These are phyloP conservation scores for Pulveroboletus sp. DNA, from an alignment of 768 basidiomycete species.

Conservation along the genomic window DNA sequence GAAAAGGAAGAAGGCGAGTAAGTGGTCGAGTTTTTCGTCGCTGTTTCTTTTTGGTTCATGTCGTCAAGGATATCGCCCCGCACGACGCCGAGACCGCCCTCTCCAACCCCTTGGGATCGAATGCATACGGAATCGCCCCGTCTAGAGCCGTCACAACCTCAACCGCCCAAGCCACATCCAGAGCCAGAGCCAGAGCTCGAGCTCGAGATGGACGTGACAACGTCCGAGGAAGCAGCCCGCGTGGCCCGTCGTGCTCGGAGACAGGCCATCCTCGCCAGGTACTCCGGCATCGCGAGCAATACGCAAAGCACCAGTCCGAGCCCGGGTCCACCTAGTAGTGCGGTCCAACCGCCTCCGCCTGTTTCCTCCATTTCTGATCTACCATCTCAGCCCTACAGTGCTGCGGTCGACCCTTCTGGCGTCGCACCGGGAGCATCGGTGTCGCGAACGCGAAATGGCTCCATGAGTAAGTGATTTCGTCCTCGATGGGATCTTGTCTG, in stretches of 20 bases:
- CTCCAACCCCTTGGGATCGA: slow-evolving; percentile 27
- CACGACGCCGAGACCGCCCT: slow-evolving; percentile 27
- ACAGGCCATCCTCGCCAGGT: slow-evolving; percentile 78
- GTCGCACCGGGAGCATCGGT: slow-evolving; percentile 7
- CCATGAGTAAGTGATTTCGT: slow-evolving; percentile 18
- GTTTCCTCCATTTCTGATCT: slow-evolving; percentile 59
- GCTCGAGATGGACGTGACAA: slow-evolving; percentile 49
- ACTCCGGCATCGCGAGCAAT: slow-evolving; percentile 45
- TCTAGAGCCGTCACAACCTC: slow-evolving; percentile 13
- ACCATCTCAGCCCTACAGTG: slow-evolving; percentile 52
- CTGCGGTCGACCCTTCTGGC: slow-evolving; percentile 34
- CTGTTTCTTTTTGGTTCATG: slow-evolving; percentile 9
- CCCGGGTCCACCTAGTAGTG: slow-evolving; percentile 66
- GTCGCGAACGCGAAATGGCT: slow-evolving; percentile 16
- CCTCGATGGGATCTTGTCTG: background rate
- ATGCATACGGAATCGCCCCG: slow-evolving; percentile 12
- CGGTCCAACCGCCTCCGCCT: slow-evolving; percentile 66
- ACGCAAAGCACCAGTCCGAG: slow-evolving; percentile 48
- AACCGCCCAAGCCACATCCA: slow-evolving; percentile 17
- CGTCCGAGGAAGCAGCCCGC: slow-evolving; percentile 58
- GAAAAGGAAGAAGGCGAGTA: slow-evolving; percentile 93
- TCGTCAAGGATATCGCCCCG: slow-evolving; percentile 61
- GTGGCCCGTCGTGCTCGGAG: slow-evolving; percentile 67
- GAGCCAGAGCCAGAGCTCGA: slow-evolving; percentile 42
- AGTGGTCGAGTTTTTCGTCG: slow-evolving; percentile 40